Percentiles rank a stretch among this genome's conserved stretches.
These are phyloP conservation scores for Funneliformis mosseae DNA, from an alignment of 192 early-diverging fungal species.

Conservation along the genomic window DNA sequence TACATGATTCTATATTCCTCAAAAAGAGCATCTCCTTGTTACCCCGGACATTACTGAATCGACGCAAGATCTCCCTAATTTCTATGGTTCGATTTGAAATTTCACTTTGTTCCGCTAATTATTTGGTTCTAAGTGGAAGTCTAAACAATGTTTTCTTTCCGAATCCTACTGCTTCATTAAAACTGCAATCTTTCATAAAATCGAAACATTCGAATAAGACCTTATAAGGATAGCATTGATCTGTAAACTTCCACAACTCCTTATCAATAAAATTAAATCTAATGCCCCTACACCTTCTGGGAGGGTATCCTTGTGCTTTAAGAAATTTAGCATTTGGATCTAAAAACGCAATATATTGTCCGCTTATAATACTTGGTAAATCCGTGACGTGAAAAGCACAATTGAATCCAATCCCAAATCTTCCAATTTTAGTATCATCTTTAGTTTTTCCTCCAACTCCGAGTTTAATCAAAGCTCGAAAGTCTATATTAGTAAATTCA, in stretches of 20 bases:
- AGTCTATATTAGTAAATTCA: slow-evolving; percentile 22
- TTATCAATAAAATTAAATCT: not conserved
- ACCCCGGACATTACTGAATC: not conserved
- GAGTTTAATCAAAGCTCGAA: slow-evolving; percentile 21
- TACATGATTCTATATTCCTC: not conserved
- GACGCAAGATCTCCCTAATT: not conserved
- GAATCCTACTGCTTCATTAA: not conserved
- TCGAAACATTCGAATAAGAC: not conserved
- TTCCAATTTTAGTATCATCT: not conserved
- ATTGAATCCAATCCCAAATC: slow-evolving; percentile 26
- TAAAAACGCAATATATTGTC: slow-evolving; percentile 19
- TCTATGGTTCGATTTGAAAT: not conserved
- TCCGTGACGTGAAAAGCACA: slow-evolving; percentile 30
- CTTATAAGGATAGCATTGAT: not conserved
- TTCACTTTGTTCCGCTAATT: not conserved
- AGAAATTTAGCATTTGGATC: slow-evolving; percentile 35
- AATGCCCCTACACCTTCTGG: not conserved
- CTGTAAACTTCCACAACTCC: not conserved
- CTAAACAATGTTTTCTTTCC: not conserved
- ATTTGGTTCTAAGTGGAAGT: not conserved
- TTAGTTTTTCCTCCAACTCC: slow-evolving; percentile 24
- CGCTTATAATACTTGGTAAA: slow-evolving; percentile 33
- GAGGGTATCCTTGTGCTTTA: not conserved
- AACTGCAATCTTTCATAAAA: not conserved
- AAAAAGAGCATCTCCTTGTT: not conserved